Evolutionary conservation across 2,329 filamentous ascomycete species (phyloP).

Genomic region (Ophiostoma tasmaniense): DNA sequence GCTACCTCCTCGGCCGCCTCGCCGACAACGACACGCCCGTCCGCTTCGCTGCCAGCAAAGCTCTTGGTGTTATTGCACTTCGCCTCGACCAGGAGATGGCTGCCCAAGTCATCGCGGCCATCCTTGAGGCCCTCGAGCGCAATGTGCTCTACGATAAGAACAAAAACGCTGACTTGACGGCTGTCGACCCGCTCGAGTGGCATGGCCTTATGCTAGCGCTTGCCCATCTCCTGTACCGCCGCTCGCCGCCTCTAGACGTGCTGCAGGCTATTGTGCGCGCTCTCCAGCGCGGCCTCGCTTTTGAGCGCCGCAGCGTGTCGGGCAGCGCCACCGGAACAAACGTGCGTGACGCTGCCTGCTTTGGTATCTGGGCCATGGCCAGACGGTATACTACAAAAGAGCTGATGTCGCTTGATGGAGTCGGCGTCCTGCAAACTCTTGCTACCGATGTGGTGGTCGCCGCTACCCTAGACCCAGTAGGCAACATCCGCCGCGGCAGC

Average conservation of each 20-base stretch:
- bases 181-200: conserved; percentile 78
- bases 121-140: conserved; percentile 59
- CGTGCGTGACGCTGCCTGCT: conserved; percentile 90
- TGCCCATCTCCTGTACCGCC: conserved; percentile 75
- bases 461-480: conserved; percentile 78
- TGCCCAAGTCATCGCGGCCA: conserved; percentile 75
- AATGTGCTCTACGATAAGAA: conserved; percentile 35
- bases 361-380: conserved; percentile 88
- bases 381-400: conserved; percentile 77
- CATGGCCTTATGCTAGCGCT: conserved; percentile 86
- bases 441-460: conserved; percentile 74
- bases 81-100: conserved; percentile 75
- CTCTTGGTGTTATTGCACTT: conserved; percentile 75
- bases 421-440: conserved; percentile 57
- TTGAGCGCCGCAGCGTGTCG: conserved; percentile 79
- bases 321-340: conserved; percentile 82
- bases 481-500: conserved; percentile 85
- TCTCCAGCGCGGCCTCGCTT: conserved; percentile 70
- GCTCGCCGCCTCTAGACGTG: conserved; percentile 63
- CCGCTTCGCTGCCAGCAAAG: conserved; percentile 83
- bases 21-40: conserved; percentile 88
- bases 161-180: conserved; percentile 51
- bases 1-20: conserved; percentile 67
- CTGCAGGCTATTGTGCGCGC: conserved; percentile 68
- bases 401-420: conserved; percentile 51